These are phyloP conservation scores for Warburgia ugandensis DNA, from an alignment of 164 flowering plant genomes.

Conservation along the genomic window DNA sequence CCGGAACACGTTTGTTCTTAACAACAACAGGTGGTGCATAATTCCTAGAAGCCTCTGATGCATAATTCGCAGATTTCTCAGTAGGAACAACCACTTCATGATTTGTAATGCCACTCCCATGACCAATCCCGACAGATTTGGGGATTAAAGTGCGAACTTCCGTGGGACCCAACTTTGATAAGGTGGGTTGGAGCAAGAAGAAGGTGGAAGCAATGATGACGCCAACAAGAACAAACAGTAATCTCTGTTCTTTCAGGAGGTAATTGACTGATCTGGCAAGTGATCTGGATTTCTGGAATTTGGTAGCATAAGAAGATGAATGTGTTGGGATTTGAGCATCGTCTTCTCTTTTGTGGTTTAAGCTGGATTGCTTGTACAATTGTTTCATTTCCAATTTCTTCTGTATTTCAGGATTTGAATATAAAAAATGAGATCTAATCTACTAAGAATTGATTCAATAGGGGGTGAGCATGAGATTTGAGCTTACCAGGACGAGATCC, in stretches of 20 bases:
- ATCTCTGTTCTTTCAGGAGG: constrained; percentile 71
- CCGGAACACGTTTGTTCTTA: constrained; percentile 48
- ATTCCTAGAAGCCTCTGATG: no score
- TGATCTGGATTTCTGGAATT: constrained; percentile 49
- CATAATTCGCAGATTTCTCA: constrained; percentile 2
- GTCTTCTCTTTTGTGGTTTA: constrained; percentile 43
- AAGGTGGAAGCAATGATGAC: constrained; percentile 75
- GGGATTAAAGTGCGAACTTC: constrained; percentile 18
- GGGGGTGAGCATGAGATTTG: no score
- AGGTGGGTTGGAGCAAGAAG: constrained; percentile 70
- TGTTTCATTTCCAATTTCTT: constrained; percentile 78
- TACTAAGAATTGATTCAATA: no score
- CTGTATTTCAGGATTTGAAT: no score
- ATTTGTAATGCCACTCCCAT: not conserved
- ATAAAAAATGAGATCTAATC: no score
- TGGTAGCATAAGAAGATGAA: constrained; percentile 42
- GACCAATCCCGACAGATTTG: constrained; percentile 3
- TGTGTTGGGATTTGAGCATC: constrained; percentile 24
- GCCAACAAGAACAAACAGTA: constrained; percentile 78
- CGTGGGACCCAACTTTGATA: constrained; percentile 30
- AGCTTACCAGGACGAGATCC: no score
- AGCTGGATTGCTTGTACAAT: constrained; percentile 59
- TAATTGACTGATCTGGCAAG: constrained; percentile 72
- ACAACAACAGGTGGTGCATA: constrained; percentile 10
- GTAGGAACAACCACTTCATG: constrained; percentile 3